Conservation (phyloP, 1,284 basidiomycete genomes). For the Leccinum insolens region DNA sequence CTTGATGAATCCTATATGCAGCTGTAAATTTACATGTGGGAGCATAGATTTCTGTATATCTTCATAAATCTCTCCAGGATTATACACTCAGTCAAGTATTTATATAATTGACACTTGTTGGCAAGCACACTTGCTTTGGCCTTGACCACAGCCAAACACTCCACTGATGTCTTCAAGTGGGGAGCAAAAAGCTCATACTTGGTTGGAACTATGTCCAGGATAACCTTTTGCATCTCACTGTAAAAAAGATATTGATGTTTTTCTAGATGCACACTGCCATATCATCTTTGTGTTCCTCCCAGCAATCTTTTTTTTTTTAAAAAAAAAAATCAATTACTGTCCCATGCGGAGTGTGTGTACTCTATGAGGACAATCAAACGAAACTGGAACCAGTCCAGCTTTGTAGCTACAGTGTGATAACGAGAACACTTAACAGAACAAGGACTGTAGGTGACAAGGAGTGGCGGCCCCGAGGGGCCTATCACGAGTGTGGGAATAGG, state of each 20-base stretch:
- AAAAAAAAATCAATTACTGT: too few relatives aligned
- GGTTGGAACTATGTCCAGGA: not conserved
- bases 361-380: too few relatives aligned
- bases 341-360: too few relatives aligned
- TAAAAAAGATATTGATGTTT: not conserved
- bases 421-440: too few relatives aligned
- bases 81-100: not conserved
- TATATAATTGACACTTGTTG: not conserved
- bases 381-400: too few relatives aligned
- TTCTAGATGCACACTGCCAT: not conserved
- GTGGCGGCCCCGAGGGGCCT: too few relatives aligned
- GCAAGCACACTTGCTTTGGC: not conserved
- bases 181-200: not conserved
- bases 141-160: not conserved
- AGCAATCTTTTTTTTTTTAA: too few relatives aligned
- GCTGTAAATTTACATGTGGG: too few relatives aligned
- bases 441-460: too few relatives aligned
- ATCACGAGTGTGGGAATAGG: too few relatives aligned
- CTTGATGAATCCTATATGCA: too few relatives aligned
- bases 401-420: too few relatives aligned
- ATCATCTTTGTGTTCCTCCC: not conserved
- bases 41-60: not conserved
- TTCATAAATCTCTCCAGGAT: not conserved
- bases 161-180: not conserved
- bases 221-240: not conserved